A percentile compares a stretch with the other conserved stretches of the same genome.
phyloP scores from a whole-genome alignment of 2,329 filamentous ascomycete species.

The Arthrobotrys conoides region DNA sequence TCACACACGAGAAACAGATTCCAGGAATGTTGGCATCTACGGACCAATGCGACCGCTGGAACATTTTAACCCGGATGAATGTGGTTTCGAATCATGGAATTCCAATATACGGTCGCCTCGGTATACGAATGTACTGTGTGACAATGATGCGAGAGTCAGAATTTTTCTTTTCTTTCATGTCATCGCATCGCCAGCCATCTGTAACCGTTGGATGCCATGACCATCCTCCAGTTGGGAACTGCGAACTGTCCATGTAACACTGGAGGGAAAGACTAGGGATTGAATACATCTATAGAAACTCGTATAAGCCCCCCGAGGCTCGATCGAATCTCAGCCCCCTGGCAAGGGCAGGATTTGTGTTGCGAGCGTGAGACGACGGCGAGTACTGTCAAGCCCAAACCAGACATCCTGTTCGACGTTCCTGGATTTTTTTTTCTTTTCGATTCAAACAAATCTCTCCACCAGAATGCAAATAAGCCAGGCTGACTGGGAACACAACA shows the following conservation, averaged over 20 bases:
- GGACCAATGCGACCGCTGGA: constrained; percentile 16
- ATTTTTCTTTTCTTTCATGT: neutral
- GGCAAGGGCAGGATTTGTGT: constrained; percentile 46
- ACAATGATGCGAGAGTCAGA: constrained; percentile 5
- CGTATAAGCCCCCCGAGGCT: constrained; percentile 21
- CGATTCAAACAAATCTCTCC: constrained; percentile 22
- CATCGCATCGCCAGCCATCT: constrained; percentile 14
- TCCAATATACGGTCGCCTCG: constrained; percentile 3
- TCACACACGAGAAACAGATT: constrained; percentile 35
- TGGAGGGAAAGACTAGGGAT: constrained; percentile 1
- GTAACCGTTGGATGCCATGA: constrained; percentile 32
- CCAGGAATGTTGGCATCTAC: constrained; percentile 47
- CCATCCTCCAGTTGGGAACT: neutral
- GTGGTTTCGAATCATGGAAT: constrained; percentile 42
- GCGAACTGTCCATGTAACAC: constrained; percentile 4
- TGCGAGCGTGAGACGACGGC: constrained; percentile 50
- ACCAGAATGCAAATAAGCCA: constrained; percentile 19
- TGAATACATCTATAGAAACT: constrained; percentile 17
- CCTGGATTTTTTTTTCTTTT: constrained; percentile 27
- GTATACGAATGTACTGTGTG: neutral
- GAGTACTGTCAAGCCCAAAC: constrained; percentile 36
- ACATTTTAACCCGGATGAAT: constrained; percentile 34
- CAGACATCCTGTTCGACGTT: constrained; percentile 29
- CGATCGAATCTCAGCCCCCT: constrained; percentile 45
- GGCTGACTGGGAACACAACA: constrained; percentile 26